phyloP scores from a whole-genome alignment of 495 filamentous ascomycete genomes.

The Cryomyces antarcticus region DNA sequence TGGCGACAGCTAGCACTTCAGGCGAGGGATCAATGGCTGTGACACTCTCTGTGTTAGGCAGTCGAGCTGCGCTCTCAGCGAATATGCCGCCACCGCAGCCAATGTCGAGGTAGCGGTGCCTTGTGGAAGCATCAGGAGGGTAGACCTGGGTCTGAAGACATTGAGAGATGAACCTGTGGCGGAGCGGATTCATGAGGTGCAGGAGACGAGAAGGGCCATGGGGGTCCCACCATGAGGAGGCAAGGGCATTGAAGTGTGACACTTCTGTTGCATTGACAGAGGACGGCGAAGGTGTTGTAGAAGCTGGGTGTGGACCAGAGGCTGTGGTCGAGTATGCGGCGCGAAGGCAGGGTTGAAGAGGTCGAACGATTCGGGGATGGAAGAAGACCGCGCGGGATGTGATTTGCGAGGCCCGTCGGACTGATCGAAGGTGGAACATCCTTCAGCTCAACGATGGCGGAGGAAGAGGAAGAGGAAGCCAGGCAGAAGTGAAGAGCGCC shows the following conservation, averaged over 20 bases:
- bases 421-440: too few species aligned
- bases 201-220: constrained; percentile 80
- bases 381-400: too few species aligned
- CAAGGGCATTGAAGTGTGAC: constrained; percentile 83
- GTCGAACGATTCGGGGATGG: too few species aligned
- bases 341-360: too few species aligned
- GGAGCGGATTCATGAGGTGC: constrained; percentile 94
- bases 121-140: constrained; percentile 8
- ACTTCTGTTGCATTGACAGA: constrained; percentile 31
- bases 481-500: too few species aligned
- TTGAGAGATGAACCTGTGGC: constrained; percentile 69
- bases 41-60: constrained; percentile 41
- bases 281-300: too few species aligned
- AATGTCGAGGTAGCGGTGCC: constrained; percentile 53
- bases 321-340: too few species aligned
- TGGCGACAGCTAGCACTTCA: constrained; percentile 61
- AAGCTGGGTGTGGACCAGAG: too few species aligned
- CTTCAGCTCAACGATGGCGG: too few species aligned
- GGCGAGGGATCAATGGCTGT: constrained; percentile 70
- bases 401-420: too few species aligned
- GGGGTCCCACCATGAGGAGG: constrained; percentile 93
- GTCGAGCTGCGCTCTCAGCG: constrained; percentile 73
- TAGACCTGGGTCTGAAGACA: constrained; percentile 34
- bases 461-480: too few species aligned
- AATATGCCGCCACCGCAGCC: constrained; percentile 96